These are phyloP conservation scores for Tilletia caries DNA, from an alignment of 1,284 basidiomycete genomes.

Conservation along the genomic window DNA sequence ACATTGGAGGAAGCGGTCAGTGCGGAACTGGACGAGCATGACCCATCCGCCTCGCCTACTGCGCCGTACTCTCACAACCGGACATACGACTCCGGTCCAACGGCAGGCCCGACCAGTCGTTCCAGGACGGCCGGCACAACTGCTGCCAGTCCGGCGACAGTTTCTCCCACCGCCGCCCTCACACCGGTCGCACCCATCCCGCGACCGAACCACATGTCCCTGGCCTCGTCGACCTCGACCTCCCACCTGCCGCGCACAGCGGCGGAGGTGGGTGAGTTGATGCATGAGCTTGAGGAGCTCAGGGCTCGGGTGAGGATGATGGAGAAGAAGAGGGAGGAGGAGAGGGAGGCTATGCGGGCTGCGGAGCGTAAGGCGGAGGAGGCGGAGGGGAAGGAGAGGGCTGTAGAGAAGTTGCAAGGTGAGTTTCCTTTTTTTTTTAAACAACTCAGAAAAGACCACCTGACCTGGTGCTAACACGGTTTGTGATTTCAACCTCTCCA, in stretches of 20 bases:
- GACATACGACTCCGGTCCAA: too few species aligned
- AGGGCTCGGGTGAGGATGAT: constrained; percentile 69
- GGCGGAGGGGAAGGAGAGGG: constrained; percentile 75
- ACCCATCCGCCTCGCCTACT: background rate
- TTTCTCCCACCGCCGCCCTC: background rate
- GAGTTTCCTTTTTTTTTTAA: too few species aligned
- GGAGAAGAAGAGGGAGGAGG: constrained; percentile 81
- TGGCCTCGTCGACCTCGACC: background rate
- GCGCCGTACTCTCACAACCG: constrained; percentile 1
- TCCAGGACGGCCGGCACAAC: background rate
- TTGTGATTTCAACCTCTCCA: background rate
- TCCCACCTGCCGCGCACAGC: constrained; percentile 4
- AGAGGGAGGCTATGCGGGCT: constrained; percentile 74
- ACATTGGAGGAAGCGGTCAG: background rate
- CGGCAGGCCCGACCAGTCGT: too few species aligned
- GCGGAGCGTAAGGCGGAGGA: constrained; percentile 80
- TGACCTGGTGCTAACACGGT: background rate
- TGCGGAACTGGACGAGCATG: background rate
- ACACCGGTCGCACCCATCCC: background rate
- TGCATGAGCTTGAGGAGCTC: constrained; percentile 1
- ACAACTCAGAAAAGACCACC: background rate
- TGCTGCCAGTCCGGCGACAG: background rate
- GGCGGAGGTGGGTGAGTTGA: background rate
- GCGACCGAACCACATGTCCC: background rate
- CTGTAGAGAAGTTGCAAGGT: constrained; percentile 74